Percentiles rank a stretch among this genome's conserved stretches.
Conservation (phyloP, 306 rosid genomes). For the Sicyos edulis region DNA sequence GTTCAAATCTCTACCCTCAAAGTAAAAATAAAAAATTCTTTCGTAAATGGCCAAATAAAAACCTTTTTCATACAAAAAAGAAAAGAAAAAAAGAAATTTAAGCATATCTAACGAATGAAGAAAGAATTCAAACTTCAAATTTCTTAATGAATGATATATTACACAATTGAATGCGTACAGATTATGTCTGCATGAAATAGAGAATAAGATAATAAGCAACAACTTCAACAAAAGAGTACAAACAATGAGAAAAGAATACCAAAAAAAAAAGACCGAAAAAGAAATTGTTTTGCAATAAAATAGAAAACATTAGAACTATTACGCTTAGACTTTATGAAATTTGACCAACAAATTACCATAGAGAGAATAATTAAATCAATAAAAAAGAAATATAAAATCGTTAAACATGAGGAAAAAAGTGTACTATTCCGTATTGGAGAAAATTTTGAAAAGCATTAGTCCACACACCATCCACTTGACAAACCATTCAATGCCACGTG, state of each 20-base stretch:
- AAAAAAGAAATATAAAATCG: not conserved
- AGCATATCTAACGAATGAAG: no score
- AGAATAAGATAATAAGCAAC: not conserved
- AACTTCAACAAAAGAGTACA: not conserved
- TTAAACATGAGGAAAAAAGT: not conserved
- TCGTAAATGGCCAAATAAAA: no score
- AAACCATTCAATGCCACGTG: constrained; percentile 8
- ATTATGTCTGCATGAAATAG: no score
- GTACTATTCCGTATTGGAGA: not conserved
- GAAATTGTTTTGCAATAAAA: not conserved
- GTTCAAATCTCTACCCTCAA: no score
- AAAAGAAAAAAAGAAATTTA: no score
- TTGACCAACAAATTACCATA: not conserved
- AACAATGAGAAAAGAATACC: not conserved
- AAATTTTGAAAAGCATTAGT: not conserved
- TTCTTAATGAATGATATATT: no score
- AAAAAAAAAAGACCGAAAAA: not conserved
- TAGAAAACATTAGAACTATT: not conserved
- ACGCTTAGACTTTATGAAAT: not conserved
- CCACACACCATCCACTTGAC: constrained; percentile 7
- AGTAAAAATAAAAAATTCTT: no score
- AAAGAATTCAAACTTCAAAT: no score
- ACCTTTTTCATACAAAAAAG: no score
- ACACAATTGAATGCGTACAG: no score
- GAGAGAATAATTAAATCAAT: not conserved